Base-by-base conservation (phyloP, 2,329 filamentous ascomycete genomes). In the Dactylella cylindrospora region DNA sequence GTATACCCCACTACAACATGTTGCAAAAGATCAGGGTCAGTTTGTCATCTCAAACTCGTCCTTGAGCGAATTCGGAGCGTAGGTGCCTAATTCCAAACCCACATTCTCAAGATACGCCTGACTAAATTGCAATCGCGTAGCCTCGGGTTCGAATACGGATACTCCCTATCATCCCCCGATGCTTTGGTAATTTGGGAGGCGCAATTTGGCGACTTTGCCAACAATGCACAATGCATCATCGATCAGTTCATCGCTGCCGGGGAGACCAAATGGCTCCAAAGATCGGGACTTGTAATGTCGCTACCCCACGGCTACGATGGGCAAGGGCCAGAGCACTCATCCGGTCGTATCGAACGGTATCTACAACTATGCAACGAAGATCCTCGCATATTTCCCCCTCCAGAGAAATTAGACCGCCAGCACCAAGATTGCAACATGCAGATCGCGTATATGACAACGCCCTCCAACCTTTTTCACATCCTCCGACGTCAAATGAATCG, bases 351-450 rank as follows among this genome's bases (percentile, higher is more conserved):
- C 76, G 93, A 98, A 78, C 87, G 93, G 71, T 98, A 95, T 77
- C 81, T 98, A 66, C 93, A 97, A 76, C 84, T 98, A 62, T 93
- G 86, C 77, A 97, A 97, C 76, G 93, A 98, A 74, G 93, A 98
- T 72, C 90, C 93, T 53, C 88, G 93, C 66, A 82, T 93, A 70
- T 98, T 90, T 84, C 93, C 93, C 47, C 80, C 83, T 1, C 79
- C 81, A 25, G 90, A 95, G 67, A 96, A 93, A 79, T 83, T 97
- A 64, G 85, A 94, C 51, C 89, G 93, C 69, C 93, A 97, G 76
- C 93, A 98, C 78, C 93, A 98, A 78, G 93, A 98, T 77, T 95
- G 90, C 80, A 98, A 98, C 78, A 95, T 98, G 84, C 93, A 98
- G 78, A 86, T 98, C 73, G 90, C 85, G 52, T 95, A 93, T 79